These are phyloP conservation scores for Cyathus striatus DNA, from an alignment of 768 basidiomycete genomes.

Conservation along the genomic window DNA sequence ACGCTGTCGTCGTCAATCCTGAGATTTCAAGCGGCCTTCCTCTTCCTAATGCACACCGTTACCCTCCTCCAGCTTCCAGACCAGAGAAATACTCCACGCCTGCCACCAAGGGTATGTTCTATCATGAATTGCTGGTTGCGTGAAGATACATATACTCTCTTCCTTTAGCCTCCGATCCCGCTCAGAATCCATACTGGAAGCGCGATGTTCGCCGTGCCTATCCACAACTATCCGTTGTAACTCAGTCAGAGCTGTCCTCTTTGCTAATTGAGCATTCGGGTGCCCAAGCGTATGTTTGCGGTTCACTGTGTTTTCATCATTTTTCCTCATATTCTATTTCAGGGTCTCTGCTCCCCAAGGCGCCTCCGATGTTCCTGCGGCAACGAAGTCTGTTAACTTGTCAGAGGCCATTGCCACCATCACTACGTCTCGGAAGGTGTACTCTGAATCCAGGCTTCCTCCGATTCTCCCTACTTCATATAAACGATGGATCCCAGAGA, in stretches of 20 bases:
- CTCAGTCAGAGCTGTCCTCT: conserved; percentile 75
- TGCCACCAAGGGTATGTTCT: conserved; percentile 70
- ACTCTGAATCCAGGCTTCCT: conserved; percentile 62
- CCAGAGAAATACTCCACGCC: conserved; percentile 85
- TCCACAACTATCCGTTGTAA: conserved; percentile 87
- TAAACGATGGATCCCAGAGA: conserved; percentile 71
- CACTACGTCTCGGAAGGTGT: conserved; percentile 50
- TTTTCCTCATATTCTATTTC: background rate
- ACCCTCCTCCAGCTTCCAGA: conserved; percentile 84
- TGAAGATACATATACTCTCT: conserved; percentile 1
- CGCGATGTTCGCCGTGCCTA: conserved; percentile 90
- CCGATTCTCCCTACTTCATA: conserved; percentile 65
- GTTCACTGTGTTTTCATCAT: background rate
- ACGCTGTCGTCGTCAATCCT: conserved; percentile 79
- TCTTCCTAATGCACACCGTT: conserved; percentile 63
- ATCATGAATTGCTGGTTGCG: background rate
- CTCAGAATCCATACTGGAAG: conserved; percentile 93
- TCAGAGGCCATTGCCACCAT: conserved; percentile 69
- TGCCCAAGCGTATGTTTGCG: conserved; percentile 61
- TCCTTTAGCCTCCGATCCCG: conserved; percentile 72
- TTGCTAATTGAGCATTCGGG: conserved; percentile 79
- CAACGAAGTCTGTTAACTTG: conserved; percentile 49
- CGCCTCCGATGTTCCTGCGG: conserved; percentile 37
- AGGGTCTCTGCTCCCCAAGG: conserved; percentile 54
- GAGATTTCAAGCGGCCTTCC: conserved; percentile 91